Percentiles rank a stretch among this genome's conserved stretches.
Evolutionary conservation across 257 asterid species (phyloP).

Genomic region (Thymus quinquecostatus): DNA sequence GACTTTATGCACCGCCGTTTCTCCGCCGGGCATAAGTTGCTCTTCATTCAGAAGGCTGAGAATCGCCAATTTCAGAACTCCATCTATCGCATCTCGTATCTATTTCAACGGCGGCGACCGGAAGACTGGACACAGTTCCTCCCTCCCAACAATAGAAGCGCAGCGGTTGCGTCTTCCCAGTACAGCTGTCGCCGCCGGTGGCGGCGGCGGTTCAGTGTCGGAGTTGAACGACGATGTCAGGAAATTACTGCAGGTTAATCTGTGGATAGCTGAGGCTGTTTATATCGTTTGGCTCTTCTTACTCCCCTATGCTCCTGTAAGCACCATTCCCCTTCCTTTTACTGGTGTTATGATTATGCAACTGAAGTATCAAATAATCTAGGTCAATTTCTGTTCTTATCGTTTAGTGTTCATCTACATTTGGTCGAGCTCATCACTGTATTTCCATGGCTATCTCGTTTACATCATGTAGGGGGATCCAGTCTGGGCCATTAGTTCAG

Average conservation of each 20-base stretch:
- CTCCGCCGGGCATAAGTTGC: slow-evolving; percentile 20
- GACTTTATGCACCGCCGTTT: slow-evolving; percentile 25
- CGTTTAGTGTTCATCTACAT: background rate
- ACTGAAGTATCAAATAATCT: too few species aligned
- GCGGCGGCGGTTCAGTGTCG: slow-evolving; percentile 44
- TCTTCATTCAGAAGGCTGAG: slow-evolving; percentile 22
- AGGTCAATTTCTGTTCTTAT: background rate
- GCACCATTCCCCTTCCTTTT: slow-evolving; percentile 12
- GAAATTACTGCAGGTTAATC: slow-evolving; percentile 47
- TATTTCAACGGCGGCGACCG: slow-evolving; percentile 20
- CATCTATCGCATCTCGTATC: slow-evolving; percentile 9
- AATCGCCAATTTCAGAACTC: slow-evolving; percentile 17
- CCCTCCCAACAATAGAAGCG: slow-evolving; percentile 1
- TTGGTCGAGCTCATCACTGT: background rate
- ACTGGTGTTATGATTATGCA: background rate
- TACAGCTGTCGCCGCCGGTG: slow-evolving; percentile 42
- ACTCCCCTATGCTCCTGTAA: slow-evolving; percentile 95
- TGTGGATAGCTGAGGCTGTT: slow-evolving; percentile 76
- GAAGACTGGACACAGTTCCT: slow-evolving; percentile 5
- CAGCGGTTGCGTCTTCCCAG: slow-evolving; percentile 28
- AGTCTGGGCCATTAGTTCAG: slow-evolving; percentile 87
- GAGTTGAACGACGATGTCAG: slow-evolving; percentile 56
- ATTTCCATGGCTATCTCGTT: background rate
- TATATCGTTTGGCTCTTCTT: slow-evolving; percentile 89
- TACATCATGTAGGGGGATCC: slow-evolving; percentile 87